A percentile compares a stretch with the other conserved stretches of the same genome.
Conservation (phyloP, 495 filamentous ascomycete genomes). For the Penicillium canariense region DNA sequence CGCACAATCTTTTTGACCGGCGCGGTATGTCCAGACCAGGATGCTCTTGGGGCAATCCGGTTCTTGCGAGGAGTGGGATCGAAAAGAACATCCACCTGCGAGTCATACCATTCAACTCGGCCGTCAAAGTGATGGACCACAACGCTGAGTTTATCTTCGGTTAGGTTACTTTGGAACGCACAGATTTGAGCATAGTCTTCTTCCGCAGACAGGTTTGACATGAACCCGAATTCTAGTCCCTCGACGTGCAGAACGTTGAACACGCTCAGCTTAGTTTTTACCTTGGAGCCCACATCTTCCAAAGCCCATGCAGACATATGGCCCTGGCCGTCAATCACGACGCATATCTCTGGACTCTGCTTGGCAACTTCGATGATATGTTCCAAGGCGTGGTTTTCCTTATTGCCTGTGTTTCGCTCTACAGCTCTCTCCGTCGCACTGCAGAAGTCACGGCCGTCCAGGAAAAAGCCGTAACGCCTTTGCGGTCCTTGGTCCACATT, state of each 20-base stretch:
- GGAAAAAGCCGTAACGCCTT: constrained; percentile 73
- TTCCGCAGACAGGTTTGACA: constrained; percentile 37
- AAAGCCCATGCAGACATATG: constrained; percentile 94
- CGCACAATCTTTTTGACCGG: constrained; percentile 81
- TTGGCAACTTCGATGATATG: constrained; percentile 87
- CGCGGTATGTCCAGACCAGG: constrained; percentile 83
- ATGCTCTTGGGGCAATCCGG: constrained; percentile 55
- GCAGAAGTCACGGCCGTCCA: constrained; percentile 80
- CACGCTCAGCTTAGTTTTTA: constrained; percentile 62
- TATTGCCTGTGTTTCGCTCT: constrained; percentile 55
- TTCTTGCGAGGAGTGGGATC: constrained; percentile 69
- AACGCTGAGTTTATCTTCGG: constrained; percentile 65
- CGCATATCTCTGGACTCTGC: constrained; percentile 79
- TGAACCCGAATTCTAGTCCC: constrained; percentile 64
- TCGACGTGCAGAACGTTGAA: constrained; percentile 89
- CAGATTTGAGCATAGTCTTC: constrained; percentile 69
- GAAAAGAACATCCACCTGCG: constrained; percentile 74
- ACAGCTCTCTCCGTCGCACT: constrained; percentile 74
- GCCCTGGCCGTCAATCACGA: constrained; percentile 79
- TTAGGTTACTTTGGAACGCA: constrained; percentile 62
- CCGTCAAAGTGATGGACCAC: constrained; percentile 87
- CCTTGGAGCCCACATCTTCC: constrained; percentile 81
- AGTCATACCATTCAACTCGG: constrained; percentile 75
- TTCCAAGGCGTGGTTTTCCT: constrained; percentile 68
- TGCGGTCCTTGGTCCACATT: constrained; percentile 24